Evolutionary conservation across 345 rosid species (phyloP).

Genomic region (Brassica napus): DNA sequence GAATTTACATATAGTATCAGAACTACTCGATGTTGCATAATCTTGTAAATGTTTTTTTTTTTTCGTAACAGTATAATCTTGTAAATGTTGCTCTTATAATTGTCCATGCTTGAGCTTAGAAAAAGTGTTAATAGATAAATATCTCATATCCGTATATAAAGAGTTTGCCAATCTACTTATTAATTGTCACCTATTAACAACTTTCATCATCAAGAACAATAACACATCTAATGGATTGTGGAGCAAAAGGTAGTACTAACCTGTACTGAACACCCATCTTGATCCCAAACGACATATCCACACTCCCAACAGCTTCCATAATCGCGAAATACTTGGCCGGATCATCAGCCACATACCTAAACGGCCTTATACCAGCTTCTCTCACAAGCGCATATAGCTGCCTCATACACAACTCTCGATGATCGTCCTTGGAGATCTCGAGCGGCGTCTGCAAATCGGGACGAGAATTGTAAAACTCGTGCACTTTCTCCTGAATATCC

Average conservation of each 20-base stretch:
- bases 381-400: constrained; percentile 71
- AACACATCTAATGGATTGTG: neutral
- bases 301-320: constrained; percentile 78
- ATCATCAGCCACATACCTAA: constrained; percentile 68
- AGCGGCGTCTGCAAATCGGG: constrained; percentile 89
- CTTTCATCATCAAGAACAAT: constrained; percentile 4
- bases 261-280: constrained; percentile 96
- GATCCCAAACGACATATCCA: constrained; percentile 91
- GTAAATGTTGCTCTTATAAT: too few relatives aligned
- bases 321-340: constrained; percentile 83
- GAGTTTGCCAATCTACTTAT: neutral
- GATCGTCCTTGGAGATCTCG: constrained; percentile 79
- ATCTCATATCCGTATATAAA: too few relatives aligned
- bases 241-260: constrained; percentile 34
- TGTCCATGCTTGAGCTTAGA: too few relatives aligned
- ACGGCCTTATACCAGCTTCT: constrained; percentile 81
- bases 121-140: too few relatives aligned
- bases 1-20: too few relatives aligned
- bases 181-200: too few relatives aligned
- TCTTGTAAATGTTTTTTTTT: too few relatives aligned
- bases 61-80: too few relatives aligned
- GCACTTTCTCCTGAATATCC: constrained; percentile 73
- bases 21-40: too few relatives aligned
- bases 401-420: constrained; percentile 85
- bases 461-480: constrained; percentile 57